Evolutionary conservation across 164 flowering plant genomes (phyloP).

Genomic region (Liquidambar formosana): DNA sequence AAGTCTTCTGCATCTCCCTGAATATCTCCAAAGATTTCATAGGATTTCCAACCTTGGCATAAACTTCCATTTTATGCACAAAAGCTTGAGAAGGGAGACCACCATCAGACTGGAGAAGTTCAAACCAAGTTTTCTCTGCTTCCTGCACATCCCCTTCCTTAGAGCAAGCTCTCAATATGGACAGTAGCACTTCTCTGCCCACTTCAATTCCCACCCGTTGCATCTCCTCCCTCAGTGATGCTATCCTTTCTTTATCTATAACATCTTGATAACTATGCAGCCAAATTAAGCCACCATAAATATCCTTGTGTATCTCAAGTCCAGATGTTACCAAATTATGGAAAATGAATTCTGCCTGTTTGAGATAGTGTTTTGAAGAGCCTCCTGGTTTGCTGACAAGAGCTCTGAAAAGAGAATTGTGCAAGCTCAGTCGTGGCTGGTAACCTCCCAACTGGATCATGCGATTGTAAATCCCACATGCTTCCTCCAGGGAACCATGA

Average conservation of each 20-base stretch:
- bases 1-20: constrained; percentile 53
- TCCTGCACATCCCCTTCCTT: constrained; percentile 77
- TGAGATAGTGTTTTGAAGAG: constrained; percentile 59
- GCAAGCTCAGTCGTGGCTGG: constrained; percentile 77
- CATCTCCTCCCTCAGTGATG: constrained; percentile 61
- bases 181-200: constrained; percentile 67
- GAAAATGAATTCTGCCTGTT: constrained; percentile 89
- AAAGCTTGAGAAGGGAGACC: constrained; percentile 64
- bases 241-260: constrained; percentile 68
- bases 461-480: constrained; percentile 78
- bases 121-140: constrained; percentile 71
- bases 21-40: constrained; percentile 69
- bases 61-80: constrained; percentile 77
- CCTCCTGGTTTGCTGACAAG: constrained; percentile 66
- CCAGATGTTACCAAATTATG: constrained; percentile 70
- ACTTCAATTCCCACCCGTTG: constrained; percentile 58
- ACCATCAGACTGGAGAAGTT: constrained; percentile 44
- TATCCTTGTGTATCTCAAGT: constrained; percentile 74
- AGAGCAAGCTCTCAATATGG: constrained; percentile 75
- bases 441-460: constrained; percentile 95
- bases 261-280: constrained; percentile 86
- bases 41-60: constrained; percentile 61
- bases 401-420: constrained; percentile 82
- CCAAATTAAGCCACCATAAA: constrained; percentile 86
- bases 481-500: constrained; percentile 79